Evolutionary conservation across 352 stramenopile genomes (phyloP), one percentile per base, ranked within the genome.

Genomic region (Globisporangium nagaii): DNA sequence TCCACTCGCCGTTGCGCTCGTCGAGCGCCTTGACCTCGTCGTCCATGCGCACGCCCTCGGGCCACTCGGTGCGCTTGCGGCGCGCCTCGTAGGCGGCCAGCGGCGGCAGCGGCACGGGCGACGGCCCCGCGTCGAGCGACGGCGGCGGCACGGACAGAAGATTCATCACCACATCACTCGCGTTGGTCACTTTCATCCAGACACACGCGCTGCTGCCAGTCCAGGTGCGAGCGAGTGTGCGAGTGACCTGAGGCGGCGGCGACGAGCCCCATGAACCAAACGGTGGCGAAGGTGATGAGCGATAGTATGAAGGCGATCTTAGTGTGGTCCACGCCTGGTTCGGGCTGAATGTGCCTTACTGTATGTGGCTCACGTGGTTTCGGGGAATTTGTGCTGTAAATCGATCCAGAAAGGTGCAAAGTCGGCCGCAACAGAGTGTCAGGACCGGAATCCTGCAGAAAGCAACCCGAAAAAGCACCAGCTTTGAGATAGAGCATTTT

Each of bases 1-100:
- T 69, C 77, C 77, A 88, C 53, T 86, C 68, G 62, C 77, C 77
- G 41, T 75, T 75, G 22, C 66, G 55, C 42, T 84, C 74, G 52
- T 88, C 74, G 4, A 86, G 43, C 44, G 70, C 71, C 53, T 79
- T 68, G 24, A 86, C 55, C 53, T 86, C 70, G 39, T 62, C 44
- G 60, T 88, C 74, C 50, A 68, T 34, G 9, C 70, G 74, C 53
- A 88, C 68, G 50, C 56, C 69, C 17, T 80, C 72, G 32, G 74
- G 62, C 77, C 77, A 88, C 56, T 74, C 60, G 28, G 63, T 66
- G 46, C 77, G 77, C 52, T 71, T 69, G 27, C 73, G 61, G 2
- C 74, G 70, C 51, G 73, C 70, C 50, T 84, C 72, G 49, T 84
- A 79, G 51, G 27, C 30, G 25, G 41, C 15, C 15, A 24, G 46